A percentile compares a stretch with the other conserved stretches of the same genome.
Evolutionary conservation across 352 stramenopile genomes (phyloP).

Genomic region (Phytophthora foliorum): DNA sequence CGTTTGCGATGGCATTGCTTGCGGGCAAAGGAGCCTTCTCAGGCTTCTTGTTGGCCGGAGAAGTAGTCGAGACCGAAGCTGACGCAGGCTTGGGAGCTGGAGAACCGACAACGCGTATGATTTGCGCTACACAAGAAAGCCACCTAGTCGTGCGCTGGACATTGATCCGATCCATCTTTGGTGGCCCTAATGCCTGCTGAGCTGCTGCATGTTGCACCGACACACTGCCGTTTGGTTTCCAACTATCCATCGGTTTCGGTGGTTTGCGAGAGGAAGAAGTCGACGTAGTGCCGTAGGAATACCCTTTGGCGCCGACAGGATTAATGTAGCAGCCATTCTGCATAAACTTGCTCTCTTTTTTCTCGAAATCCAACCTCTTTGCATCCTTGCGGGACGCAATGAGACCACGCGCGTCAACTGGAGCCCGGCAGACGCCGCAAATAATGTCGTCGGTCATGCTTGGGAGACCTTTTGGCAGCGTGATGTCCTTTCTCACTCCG

Average conservation of each 20-base stretch:
- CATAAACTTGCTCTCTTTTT: slow-evolving; percentile 70
- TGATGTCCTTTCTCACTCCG: slow-evolving; percentile 65
- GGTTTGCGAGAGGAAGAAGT: slow-evolving; percentile 32
- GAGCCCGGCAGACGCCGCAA: slow-evolving; percentile 63
- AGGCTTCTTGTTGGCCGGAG: neutral
- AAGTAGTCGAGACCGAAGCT: neutral
- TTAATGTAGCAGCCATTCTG: slow-evolving; percentile 76
- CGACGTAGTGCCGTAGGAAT: slow-evolving; percentile 24
- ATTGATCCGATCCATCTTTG: slow-evolving; percentile 86
- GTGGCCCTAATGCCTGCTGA: slow-evolving; percentile 47
- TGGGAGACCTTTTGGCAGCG: slow-evolving; percentile 58
- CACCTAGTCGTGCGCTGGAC: slow-evolving; percentile 80
- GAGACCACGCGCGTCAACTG: slow-evolving; percentile 64
- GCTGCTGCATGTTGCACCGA: slow-evolving; percentile 29
- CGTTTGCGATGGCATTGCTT: slow-evolving; percentile 2
- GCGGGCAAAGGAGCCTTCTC: neutral
- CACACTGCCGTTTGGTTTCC: slow-evolving; percentile 29
- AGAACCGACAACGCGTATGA: slow-evolving; percentile 66
- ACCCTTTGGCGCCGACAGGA: slow-evolving; percentile 31
- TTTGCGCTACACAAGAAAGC: slow-evolving; percentile 70
- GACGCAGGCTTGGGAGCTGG: slow-evolving; percentile 17
- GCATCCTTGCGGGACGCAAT: slow-evolving; percentile 64
- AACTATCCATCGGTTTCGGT: slow-evolving; percentile 17
- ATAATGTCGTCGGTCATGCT: slow-evolving; percentile 63
- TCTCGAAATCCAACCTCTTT: slow-evolving; percentile 60